Conservation (phyloP, 164 flowering plant species). For the Magnolia officinalis region DNA sequence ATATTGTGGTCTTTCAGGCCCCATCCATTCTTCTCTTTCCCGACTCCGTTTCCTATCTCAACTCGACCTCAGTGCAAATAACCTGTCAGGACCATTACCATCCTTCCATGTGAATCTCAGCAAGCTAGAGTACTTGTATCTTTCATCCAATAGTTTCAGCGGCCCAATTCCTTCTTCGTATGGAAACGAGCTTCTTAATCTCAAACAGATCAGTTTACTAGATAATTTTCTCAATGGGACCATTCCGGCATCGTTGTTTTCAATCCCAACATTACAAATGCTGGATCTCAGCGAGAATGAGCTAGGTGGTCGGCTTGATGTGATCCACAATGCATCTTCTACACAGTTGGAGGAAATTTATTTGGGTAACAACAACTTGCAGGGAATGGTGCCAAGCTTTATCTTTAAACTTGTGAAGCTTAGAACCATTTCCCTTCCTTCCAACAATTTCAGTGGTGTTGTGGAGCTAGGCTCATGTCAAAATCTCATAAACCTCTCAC, state of each 20-base stretch:
- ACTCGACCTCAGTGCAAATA: background rate
- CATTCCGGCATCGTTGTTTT: conserved; percentile 34
- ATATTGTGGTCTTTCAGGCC: conserved; percentile 29
- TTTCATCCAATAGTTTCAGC: conserved; percentile 32
- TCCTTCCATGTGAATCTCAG: conserved; percentile 26
- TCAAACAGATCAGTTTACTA: too few species aligned
- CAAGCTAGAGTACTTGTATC: conserved; percentile 32
- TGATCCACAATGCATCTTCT: conserved; percentile 11
- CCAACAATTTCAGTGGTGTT: too few species aligned
- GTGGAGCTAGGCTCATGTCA: too few species aligned
- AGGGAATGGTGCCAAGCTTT: conserved; percentile 21
- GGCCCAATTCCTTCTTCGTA: conserved; percentile 25
- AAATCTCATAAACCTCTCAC: conserved; percentile 9
- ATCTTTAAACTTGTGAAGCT: too few species aligned
- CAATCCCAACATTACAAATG: conserved; percentile 25
- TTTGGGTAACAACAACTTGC: conserved; percentile 22
- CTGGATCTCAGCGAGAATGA: too few species aligned
- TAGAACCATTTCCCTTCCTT: too few species aligned
- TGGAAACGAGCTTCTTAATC: too few species aligned
- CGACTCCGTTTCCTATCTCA: background rate
- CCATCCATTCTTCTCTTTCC: conserved; percentile 6
- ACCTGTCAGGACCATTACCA: conserved; percentile 21
- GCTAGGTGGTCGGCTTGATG: conserved; percentile 12
- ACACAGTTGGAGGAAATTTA: conserved; percentile 12
- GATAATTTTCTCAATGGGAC: conserved; percentile 34